phyloP scores from a whole-genome alignment of 2,329 filamentous ascomycete genomes.

The Penicillium corylophilum region DNA sequence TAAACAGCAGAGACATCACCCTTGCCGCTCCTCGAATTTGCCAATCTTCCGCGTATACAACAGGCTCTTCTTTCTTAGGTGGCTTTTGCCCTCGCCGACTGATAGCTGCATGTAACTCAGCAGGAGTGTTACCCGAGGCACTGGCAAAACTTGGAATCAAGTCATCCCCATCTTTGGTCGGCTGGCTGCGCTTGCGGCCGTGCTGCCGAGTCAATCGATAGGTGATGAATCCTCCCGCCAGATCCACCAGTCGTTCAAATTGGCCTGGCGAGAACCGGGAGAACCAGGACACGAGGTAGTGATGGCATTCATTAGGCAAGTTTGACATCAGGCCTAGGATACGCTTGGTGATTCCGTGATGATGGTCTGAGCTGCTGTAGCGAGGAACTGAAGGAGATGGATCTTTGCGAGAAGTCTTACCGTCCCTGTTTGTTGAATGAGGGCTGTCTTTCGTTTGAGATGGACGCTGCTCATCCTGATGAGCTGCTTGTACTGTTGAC shows the following conservation, averaged over 20 bases:
- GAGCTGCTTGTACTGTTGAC: slow-evolving; percentile 15
- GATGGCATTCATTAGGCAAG: slow-evolving; percentile 71
- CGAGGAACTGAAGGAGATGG: slow-evolving; percentile 24
- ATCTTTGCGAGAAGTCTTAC: slow-evolving; percentile 17
- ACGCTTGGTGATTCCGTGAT: slow-evolving; percentile 82
- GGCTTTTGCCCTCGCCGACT: slow-evolving; percentile 54
- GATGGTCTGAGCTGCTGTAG: slow-evolving; percentile 57
- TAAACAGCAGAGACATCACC: slow-evolving; percentile 77
- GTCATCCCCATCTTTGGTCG: slow-evolving; percentile 53
- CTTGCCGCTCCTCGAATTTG: slow-evolving; percentile 78
- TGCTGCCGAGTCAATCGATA: slow-evolving; percentile 73
- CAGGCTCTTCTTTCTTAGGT: slow-evolving; percentile 48
- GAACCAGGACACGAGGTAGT: slow-evolving; percentile 75
- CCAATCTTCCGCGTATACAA: slow-evolving; percentile 80
- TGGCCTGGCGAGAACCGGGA: slow-evolving; percentile 65
- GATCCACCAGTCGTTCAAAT: slow-evolving; percentile 72
- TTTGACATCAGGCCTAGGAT: slow-evolving; percentile 79
- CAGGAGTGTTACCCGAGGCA: slow-evolving; percentile 62
- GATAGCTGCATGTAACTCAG: slow-evolving; percentile 76
- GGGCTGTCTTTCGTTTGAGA: slow-evolving; percentile 27
- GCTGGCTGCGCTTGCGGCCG: slow-evolving; percentile 62
- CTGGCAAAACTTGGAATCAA: slow-evolving; percentile 72
- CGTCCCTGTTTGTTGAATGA: slow-evolving; percentile 18
- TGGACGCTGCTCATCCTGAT: slow-evolving; percentile 28
- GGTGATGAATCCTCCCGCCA: slow-evolving; percentile 75